Percentiles rank a stretch among this genome's conserved stretches.
These are phyloP conservation scores for Heliocybe sulcata DNA, from an alignment of 1,284 basidiomycete genomes.

Conservation along the genomic window DNA sequence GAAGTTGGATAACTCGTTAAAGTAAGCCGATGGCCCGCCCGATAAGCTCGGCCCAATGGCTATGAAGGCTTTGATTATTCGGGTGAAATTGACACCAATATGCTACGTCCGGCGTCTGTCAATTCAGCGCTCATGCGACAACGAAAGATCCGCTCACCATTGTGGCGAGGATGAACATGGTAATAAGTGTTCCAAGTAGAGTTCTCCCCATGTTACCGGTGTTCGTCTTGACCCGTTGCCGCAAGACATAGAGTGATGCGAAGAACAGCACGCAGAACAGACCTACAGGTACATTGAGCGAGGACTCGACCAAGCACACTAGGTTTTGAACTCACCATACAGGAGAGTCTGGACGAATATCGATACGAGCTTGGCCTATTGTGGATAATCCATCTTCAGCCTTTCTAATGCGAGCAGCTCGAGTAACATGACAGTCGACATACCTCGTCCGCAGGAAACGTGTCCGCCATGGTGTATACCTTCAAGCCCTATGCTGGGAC, in stretches of 20 bases:
- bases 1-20: constrained; percentile 9
- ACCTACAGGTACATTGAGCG: not conserved
- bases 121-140: not conserved
- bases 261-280: not conserved
- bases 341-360: constrained; percentile 2
- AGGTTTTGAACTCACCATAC: not conserved
- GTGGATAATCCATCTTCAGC: not conserved
- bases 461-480: not conserved
- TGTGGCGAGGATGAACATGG: constrained; percentile 6
- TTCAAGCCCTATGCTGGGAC: not conserved
- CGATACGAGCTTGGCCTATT: constrained; percentile 2
- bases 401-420: not conserved
- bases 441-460: constrained; percentile 1
- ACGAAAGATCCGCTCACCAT: constrained; percentile 3
- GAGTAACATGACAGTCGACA: not conserved
- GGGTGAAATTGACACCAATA: constrained; percentile 10
- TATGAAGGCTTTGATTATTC: constrained; percentile 13
- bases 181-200: constrained; percentile 3
- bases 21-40: constrained; percentile 11
- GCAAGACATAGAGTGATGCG: not conserved
- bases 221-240: not conserved
- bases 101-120: constrained; percentile 5
- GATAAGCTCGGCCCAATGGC: constrained; percentile 4
- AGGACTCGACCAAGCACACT: not conserved
- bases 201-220: not conserved